These are phyloP conservation scores for Citrus unshiu DNA, from an alignment of 345 rosid species.

Conservation along the genomic window DNA sequence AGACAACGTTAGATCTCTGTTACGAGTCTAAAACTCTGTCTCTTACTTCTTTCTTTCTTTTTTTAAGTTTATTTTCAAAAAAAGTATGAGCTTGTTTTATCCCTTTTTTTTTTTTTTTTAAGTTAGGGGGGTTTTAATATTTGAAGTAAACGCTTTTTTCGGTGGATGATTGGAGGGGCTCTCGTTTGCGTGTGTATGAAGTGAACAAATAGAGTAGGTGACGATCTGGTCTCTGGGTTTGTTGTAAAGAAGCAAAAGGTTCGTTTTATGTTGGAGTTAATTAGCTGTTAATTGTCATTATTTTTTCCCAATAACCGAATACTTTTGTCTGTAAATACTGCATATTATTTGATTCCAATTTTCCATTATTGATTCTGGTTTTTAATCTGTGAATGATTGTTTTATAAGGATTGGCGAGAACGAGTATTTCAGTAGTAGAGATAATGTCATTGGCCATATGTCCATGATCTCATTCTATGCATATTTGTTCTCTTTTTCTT, in stretches of 20 bases:
- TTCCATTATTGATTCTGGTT: neutral
- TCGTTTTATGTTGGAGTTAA: slow-evolving; percentile 10
- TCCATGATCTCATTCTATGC: neutral
- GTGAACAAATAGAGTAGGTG: slow-evolving; percentile 17
- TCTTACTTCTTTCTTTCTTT: neutral
- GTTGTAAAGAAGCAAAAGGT: slow-evolving; percentile 4
- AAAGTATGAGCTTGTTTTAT: neutral
- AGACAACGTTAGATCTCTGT: neutral
- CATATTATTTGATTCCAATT: neutral
- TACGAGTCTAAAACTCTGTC: neutral
- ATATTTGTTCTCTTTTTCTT: neutral
- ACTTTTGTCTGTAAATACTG: too few species aligned
- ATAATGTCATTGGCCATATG: neutral
- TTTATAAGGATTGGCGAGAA: neutral
- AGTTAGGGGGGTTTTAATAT: neutral
- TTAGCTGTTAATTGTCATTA: slow-evolving; percentile 7
- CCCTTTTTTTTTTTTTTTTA: neutral
- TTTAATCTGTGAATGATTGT: neutral
- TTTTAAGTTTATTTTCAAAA: neutral
- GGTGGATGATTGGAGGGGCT: slow-evolving; percentile 5
- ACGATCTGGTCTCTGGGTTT: slow-evolving; percentile 22
- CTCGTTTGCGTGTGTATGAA: slow-evolving; percentile 11
- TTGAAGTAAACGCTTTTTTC: slow-evolving; percentile 1
- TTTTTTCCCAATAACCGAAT: neutral
- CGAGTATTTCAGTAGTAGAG: neutral